Conservation (phyloP, 805 yeast species). For the Cyberlindnera meyerae region DNA sequence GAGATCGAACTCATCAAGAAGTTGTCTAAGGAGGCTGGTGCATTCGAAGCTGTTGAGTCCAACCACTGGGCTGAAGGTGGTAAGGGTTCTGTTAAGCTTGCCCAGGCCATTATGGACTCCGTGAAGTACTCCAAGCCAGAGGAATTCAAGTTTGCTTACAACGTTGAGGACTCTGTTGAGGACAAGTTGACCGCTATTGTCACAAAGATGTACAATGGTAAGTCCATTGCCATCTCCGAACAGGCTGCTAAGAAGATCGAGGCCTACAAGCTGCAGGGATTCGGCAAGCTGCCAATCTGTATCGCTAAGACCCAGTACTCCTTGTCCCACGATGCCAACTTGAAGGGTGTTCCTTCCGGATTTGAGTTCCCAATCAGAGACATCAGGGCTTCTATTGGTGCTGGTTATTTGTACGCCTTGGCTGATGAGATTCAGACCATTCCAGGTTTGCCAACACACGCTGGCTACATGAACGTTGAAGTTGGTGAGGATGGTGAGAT, state of each 20-base stretch:
- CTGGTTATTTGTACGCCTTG: constrained; percentile 78
- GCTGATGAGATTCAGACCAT: constrained; percentile 86
- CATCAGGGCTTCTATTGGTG: constrained; percentile 73
- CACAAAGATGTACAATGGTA: constrained; percentile 74
- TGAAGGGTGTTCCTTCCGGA: constrained; percentile 81
- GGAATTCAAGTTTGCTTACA: constrained; percentile 53
- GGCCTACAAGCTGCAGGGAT: constrained; percentile 67
- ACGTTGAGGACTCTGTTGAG: constrained; percentile 57
- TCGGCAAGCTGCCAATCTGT: constrained; percentile 74
- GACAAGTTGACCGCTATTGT: constrained; percentile 66
- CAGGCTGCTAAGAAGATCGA: constrained; percentile 68
- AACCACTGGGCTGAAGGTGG: constrained; percentile 91
- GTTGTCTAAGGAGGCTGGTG: constrained; percentile 72
- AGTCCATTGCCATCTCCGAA: constrained; percentile 61
- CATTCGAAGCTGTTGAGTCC: constrained; percentile 70
- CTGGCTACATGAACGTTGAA: constrained; percentile 85
- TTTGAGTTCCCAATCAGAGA: constrained; percentile 80
- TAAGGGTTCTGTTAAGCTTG: constrained; percentile 69
- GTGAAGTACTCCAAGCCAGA: constrained; percentile 40
- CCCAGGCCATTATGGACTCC: constrained; percentile 63
- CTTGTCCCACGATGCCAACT: constrained; percentile 72
- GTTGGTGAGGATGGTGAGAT: constrained; percentile 76
- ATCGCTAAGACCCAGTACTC: constrained; percentile 86
- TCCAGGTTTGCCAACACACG: constrained; percentile 81
- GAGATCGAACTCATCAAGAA: constrained; percentile 67